Conservation (phyloP, 345 rosid species). For the Populus davidiana region DNA sequence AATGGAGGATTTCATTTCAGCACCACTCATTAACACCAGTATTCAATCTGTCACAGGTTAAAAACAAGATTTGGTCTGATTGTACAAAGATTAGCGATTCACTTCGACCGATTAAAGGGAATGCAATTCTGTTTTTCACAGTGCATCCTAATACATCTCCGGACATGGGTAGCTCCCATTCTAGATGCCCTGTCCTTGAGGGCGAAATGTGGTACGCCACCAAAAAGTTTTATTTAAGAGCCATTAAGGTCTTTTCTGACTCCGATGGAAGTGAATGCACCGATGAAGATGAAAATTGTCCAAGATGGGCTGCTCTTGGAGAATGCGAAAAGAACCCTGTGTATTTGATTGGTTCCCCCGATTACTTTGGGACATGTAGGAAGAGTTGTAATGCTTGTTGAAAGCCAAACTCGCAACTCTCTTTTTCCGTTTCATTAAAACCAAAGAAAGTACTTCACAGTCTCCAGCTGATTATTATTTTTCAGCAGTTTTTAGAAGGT, state of each 20-base stretch:
- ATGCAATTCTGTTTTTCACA: conserved; percentile 74
- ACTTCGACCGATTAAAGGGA: conserved; percentile 68
- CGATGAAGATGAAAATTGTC: conserved; percentile 74
- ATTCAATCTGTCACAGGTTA: conserved; percentile 36
- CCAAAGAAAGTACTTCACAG: neutral
- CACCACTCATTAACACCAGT: neutral
- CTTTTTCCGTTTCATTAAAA: neutral
- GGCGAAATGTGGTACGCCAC: conserved; percentile 72
- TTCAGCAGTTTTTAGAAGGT: neutral
- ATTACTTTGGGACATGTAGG: conserved; percentile 85
- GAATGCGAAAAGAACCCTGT: conserved; percentile 85
- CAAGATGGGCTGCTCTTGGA: conserved; percentile 70
- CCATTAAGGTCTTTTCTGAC: conserved; percentile 18
- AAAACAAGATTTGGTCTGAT: conserved; percentile 49
- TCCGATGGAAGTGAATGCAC: conserved; percentile 47
- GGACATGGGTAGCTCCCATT: conserved; percentile 62
- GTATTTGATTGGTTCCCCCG: conserved; percentile 85
- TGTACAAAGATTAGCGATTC: conserved; percentile 43
- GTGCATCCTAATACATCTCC: conserved; percentile 48
- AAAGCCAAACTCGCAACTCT: neutral
- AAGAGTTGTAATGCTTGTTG: conserved; percentile 78
- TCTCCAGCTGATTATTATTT: neutral
- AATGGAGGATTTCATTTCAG: neutral
- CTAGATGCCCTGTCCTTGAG: conserved; percentile 73
- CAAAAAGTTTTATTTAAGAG: conserved; percentile 50